These are phyloP conservation scores for Berkeleyomyces rouxiae DNA, from an alignment of 2,329 filamentous ascomycete species.

Conservation along the genomic window DNA sequence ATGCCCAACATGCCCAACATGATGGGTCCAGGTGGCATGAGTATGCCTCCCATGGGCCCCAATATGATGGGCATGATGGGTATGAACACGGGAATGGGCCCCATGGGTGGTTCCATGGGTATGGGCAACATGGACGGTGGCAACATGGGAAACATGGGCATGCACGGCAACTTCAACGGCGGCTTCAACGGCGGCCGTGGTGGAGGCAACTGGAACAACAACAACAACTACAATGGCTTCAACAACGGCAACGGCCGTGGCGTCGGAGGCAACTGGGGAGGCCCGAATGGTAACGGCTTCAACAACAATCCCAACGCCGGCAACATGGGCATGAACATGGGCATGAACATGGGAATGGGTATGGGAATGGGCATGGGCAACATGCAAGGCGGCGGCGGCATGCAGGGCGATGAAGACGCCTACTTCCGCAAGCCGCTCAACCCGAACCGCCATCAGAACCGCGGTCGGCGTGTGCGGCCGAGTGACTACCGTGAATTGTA, in stretches of 20 bases:
- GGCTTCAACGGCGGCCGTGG: background rate
- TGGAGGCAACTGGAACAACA: slow-evolving; percentile 16
- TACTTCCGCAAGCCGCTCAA: slow-evolving; percentile 96
- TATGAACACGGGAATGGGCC: slow-evolving; percentile 20
- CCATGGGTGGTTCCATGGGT: background rate
- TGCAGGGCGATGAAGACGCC: slow-evolving; percentile 53
- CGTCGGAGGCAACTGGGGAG: background rate
- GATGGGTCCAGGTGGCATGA: slow-evolving; percentile 16
- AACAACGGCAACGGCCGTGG: background rate
- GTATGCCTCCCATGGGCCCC: slow-evolving; percentile 18
- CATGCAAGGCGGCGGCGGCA: slow-evolving; percentile 19
- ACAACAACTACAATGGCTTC: slow-evolving; percentile 17
- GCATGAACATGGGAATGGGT: slow-evolving; percentile 19
- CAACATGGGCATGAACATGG: slow-evolving; percentile 17
- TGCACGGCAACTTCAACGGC: slow-evolving; percentile 18
- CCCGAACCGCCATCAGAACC: slow-evolving; percentile 73
- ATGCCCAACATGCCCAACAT: slow-evolving; percentile 24
- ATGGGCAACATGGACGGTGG: slow-evolving; percentile 6
- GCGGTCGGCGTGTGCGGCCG: slow-evolving; percentile 61
- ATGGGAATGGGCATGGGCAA: slow-evolving; percentile 20
- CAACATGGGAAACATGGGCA: slow-evolving; percentile 16
- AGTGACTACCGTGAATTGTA: slow-evolving; percentile 81
- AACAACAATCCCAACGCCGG: slow-evolving; percentile 1
- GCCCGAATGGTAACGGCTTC: slow-evolving; percentile 5
- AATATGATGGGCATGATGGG: slow-evolving; percentile 22